Evolutionary conservation across 805 yeast species (phyloP), one percentile per base, ranked within the genome.

Genomic region (Ogataea paradorogensis): DNA sequence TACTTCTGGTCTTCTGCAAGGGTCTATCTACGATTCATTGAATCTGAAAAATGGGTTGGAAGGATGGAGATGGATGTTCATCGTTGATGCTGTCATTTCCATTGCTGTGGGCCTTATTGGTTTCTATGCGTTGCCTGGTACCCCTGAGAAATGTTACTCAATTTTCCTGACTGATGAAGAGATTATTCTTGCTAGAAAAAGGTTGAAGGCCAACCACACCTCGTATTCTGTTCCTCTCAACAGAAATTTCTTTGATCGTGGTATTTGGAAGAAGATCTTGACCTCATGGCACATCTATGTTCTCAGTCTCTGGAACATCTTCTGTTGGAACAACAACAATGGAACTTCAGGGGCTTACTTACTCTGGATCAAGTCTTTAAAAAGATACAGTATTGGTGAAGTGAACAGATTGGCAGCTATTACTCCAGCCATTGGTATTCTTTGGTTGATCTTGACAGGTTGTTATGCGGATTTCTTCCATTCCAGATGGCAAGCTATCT

Each of bases 61-160:
- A 77, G 75, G 76, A 14, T 73, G 78, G 78, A 59, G 76, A 43
- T 76, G 77, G 73, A 62, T 74, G 38, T 76, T 67, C 52, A 64
- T 76, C 39, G 64, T 76, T 32, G 82, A 76, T 47, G 77, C 74
- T 1, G 53, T 66, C 10, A 52, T 62, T 18, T 55, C 63, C 20
- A 42, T 61, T 9, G 62, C 57, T 2, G 57, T 73, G 27, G 75
- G 67, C 1, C 34, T 70, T 15, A 67, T 68, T 42, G 70, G 75
- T 1, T 51, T 71, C 56, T 45, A 65, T 31, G 64, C 61, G 10
- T 64, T 65, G 43, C 76, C 78, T 25, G 69, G 70, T 47, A 66
- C 73, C 5, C 77, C 78, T 4, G 61, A 66, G 9, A 65, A 71
- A 5, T 65, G 69, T 11, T 62, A 59, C 22, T 65, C 70, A 13